Evolutionary conservation across 139 green algal genomes (phyloP).

Genomic region (Chlamydomonas sp.): DNA sequence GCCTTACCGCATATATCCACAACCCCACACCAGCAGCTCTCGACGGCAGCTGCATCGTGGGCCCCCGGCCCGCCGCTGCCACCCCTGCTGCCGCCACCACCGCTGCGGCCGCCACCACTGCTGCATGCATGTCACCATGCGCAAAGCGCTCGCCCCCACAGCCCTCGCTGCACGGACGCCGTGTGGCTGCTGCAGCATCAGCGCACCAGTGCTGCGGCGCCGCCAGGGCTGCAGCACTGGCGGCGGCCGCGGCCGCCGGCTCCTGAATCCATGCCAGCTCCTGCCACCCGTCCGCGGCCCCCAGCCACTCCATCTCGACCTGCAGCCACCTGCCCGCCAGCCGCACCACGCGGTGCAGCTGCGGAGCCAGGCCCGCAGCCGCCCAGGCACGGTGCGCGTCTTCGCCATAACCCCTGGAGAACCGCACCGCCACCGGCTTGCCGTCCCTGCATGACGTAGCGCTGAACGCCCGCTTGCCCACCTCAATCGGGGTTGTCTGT

Average conservation of each 20-base stretch:
- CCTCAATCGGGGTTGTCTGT: neutral
- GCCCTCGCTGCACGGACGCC: neutral
- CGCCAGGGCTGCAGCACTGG: neutral
- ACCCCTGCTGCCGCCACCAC: too few relatives aligned
- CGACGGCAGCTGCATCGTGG: neutral
- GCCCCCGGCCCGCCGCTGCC: too few relatives aligned
- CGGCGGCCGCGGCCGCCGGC: neutral
- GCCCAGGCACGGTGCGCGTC: conserved; percentile 2
- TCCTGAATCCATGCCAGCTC: neutral
- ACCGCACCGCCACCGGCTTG: neutral
- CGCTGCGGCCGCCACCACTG: too few relatives aligned
- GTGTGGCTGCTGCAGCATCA: neutral
- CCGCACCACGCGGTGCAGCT: neutral
- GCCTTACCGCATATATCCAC: too few relatives aligned
- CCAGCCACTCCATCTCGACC: conserved; percentile 4
- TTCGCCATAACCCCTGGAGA: neutral
- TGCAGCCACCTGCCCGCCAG: neutral
- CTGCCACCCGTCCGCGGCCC: neutral
- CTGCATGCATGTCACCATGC: neutral
- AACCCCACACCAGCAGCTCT: too few relatives aligned
- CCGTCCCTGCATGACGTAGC: neutral
- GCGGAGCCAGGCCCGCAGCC: neutral
- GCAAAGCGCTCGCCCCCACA: neutral
- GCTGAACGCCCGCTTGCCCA: too few relatives aligned
- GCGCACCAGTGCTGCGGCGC: neutral